Conservation (phyloP, 83 land plant species). For the Larix sibirica region DNA sequence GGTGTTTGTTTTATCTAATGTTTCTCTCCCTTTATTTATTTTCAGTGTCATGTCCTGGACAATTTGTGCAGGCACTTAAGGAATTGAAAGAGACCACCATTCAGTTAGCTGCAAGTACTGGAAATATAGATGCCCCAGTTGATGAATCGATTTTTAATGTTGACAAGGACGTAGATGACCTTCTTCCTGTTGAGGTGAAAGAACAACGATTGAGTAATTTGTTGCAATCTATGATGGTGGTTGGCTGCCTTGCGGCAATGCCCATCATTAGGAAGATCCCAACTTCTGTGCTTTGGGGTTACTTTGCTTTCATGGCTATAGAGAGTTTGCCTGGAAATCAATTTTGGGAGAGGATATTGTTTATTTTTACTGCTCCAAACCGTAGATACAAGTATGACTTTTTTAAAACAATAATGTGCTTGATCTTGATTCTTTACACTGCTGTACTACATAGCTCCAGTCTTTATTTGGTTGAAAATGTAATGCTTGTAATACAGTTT, state of each 20-base stretch:
- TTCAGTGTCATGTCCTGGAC: not conserved
- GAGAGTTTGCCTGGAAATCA: conserved; percentile 99
- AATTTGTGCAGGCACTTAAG: conserved; percentile 48
- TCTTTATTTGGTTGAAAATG: not conserved
- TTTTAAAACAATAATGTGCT: not conserved
- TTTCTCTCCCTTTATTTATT: not conserved
- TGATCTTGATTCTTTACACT: not conserved
- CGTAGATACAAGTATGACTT: conserved; percentile 56
- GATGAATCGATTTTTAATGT: conserved; percentile 70
- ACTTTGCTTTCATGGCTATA: conserved; percentile 98
- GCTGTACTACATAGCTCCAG: not conserved
- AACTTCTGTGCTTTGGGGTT: conserved; percentile 96
- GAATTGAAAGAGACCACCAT: conserved; percentile 59
- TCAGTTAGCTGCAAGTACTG: conserved; percentile 49
- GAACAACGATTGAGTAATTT: conserved; percentile 93
- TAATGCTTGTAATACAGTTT: not conserved
- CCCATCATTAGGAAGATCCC: conserved; percentile 84
- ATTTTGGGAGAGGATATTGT: conserved; percentile 89
- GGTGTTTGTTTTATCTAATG: not conserved
- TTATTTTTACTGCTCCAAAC: conserved; percentile 83
- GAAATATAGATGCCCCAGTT: conserved; percentile 46
- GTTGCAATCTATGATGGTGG: conserved; percentile 83
- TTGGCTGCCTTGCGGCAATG: conserved; percentile 86
- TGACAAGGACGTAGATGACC: conserved; percentile 83
- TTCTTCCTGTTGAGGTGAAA: conserved; percentile 88